These are phyloP conservation scores for Rhodotorula sp. DNA, from an alignment of 1,284 basidiomycete species.

Conservation along the genomic window DNA sequence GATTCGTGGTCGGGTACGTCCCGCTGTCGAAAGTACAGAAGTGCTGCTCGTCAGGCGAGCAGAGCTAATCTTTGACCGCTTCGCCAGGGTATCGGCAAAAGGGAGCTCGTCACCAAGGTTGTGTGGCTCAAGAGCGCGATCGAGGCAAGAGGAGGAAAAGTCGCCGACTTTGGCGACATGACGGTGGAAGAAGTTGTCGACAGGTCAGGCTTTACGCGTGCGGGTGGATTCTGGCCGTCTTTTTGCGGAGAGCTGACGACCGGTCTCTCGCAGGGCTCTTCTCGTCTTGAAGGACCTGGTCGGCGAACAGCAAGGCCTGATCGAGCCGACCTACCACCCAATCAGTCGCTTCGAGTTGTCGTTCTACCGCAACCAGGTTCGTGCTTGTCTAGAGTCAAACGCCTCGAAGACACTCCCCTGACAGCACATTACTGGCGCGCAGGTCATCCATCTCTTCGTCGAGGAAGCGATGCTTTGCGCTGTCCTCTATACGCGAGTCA, in stretches of 20 bases:
- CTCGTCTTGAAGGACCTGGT: conserved; percentile 49
- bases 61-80: not conserved
- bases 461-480: conserved; percentile 33
- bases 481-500: conserved; percentile 47
- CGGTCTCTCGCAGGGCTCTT: conserved; percentile 40
- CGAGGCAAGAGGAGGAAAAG: conserved; percentile 47
- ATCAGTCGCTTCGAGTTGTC: conserved; percentile 49
- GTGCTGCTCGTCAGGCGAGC: too few species aligned
- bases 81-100: conserved; percentile 47
- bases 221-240: fast-evolving
- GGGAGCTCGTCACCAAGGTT: conserved; percentile 48
- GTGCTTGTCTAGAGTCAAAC: too few species aligned
- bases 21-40: not conserved
- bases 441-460: conserved; percentile 41
- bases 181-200: conserved; percentile 34
- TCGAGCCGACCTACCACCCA: conserved; percentile 49
- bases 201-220: conserved; percentile 8
- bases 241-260: not conserved
- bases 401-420: not conserved
- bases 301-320: conserved; percentile 44
- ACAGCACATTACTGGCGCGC: not conserved
- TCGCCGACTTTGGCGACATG: conserved; percentile 48
- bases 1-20: conserved; percentile 45
- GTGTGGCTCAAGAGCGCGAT: conserved; percentile 47
- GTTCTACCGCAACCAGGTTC: conserved; percentile 49